phyloP scores from a whole-genome alignment of 768 basidiomycete genomes.

The Leccinum rimulosum region DNA sequence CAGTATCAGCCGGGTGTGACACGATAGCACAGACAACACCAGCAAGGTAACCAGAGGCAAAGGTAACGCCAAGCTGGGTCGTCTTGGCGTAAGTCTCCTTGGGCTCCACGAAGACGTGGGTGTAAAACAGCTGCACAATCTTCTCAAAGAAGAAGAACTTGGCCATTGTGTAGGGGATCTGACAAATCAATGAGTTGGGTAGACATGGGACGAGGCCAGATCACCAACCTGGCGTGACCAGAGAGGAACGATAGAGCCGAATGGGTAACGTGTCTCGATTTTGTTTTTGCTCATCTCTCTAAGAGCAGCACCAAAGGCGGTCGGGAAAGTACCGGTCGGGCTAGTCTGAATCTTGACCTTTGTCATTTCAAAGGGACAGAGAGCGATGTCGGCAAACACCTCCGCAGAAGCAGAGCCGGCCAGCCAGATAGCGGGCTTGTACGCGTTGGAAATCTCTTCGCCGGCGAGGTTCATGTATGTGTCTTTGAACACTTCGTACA shows the following conservation, averaged over 20 bases:
- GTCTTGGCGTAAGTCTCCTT: conserved; percentile 76
- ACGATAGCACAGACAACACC: conserved; percentile 95
- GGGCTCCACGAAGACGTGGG: conserved; percentile 77
- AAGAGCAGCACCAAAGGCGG: conserved; percentile 66
- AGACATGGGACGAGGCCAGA: background rate
- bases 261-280: conserved; percentile 75
- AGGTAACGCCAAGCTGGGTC: conserved; percentile 86
- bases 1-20: conserved; percentile 92
- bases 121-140: conserved; percentile 85
- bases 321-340: conserved; percentile 72
- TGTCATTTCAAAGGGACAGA: conserved; percentile 93
- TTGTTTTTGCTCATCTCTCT: conserved; percentile 65
- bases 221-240: conserved; percentile 80
- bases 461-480: conserved; percentile 86
- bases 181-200: background rate
- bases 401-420: conserved; percentile 93
- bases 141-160: conserved; percentile 97
- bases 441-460: conserved; percentile 71
- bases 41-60: conserved; percentile 89
- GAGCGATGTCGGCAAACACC: conserved; percentile 91
- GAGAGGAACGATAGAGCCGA: conserved; percentile 79
- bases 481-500: conserved; percentile 97
- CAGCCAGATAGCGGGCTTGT: conserved; percentile 90
- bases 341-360: conserved; percentile 90
- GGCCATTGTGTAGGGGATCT: conserved; percentile 99